Percentiles rank a stretch among this genome's conserved stretches.
Conservation (phyloP, 2,329 filamentous ascomycete genomes). For the Aureobasidium sp. region DNA sequence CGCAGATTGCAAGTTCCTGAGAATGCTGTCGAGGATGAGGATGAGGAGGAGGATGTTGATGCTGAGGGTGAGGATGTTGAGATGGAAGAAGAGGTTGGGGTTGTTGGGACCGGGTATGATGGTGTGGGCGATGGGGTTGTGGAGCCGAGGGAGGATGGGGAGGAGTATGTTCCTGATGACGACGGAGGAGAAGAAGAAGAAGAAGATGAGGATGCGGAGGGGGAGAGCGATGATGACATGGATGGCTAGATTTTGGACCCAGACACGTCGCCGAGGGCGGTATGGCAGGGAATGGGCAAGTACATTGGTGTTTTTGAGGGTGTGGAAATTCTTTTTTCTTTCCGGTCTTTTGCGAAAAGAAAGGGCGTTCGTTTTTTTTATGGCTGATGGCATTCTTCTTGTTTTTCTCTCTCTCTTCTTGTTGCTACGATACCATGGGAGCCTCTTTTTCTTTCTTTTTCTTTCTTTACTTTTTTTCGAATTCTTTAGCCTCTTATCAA, state of each 20-base stretch:
- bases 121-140: slow-evolving; percentile 12
- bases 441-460: neutral
- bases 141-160: slow-evolving; percentile 14
- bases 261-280: neutral
- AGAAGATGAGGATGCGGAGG: slow-evolving; percentile 24
- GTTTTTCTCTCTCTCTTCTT: neutral
- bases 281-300: no score
- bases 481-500: no score
- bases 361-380: neutral
- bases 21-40: slow-evolving; percentile 23
- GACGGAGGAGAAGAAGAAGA: slow-evolving; percentile 17
- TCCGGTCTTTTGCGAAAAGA: slow-evolving; percentile 10
- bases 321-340: neutral
- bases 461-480: neutral
- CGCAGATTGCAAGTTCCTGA: slow-evolving; percentile 3
- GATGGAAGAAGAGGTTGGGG: slow-evolving; percentile 23
- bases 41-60: slow-evolving; percentile 23
- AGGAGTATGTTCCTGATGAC: slow-evolving; percentile 22
- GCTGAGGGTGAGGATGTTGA: slow-evolving; percentile 25
- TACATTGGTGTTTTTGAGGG: neutral
- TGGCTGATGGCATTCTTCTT: no score
- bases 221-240: slow-evolving; percentile 25
- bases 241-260: slow-evolving; percentile 18
- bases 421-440: neutral
- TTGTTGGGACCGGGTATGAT: slow-evolving; percentile 25